phyloP scores from a whole-genome alignment of 2,329 filamentous ascomycete species.

The Calonectria pseudoturangicola region DNA sequence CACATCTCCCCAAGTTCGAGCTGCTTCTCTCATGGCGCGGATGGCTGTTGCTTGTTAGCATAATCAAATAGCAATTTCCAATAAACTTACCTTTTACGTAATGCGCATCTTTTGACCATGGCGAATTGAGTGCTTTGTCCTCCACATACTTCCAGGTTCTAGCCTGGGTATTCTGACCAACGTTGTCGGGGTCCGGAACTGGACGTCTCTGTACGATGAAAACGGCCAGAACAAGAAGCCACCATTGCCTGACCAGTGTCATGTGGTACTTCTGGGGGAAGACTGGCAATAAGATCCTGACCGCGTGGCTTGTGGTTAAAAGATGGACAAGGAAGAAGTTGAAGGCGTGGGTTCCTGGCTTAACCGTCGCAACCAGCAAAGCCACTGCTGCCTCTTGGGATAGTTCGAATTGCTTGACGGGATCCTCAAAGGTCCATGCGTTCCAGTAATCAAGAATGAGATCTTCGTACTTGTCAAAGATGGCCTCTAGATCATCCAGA shows the following conservation, averaged over 20 bases:
- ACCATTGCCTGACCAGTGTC: constrained; percentile 88
- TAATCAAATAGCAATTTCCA: not conserved
- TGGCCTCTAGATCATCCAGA: constrained; percentile 76
- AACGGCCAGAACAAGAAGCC: constrained; percentile 85
- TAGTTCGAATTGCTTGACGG: constrained; percentile 83
- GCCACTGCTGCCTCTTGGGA: constrained; percentile 78
- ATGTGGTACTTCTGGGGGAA: constrained; percentile 84
- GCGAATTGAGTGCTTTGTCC: constrained; percentile 80
- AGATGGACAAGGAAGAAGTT: constrained; percentile 90
- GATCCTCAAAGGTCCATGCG: constrained; percentile 84
- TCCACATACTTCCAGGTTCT: constrained; percentile 87
- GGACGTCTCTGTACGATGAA: constrained; percentile 87
- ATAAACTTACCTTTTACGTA: constrained; percentile 83
- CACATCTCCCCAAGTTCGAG: constrained; percentile 83
- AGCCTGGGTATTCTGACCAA: constrained; percentile 75
- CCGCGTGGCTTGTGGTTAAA: constrained; percentile 89
- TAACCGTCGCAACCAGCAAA: constrained; percentile 77
- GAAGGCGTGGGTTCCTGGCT: constrained; percentile 77
- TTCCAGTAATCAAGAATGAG: constrained; percentile 93
- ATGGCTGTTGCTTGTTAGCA: constrained; percentile 69
- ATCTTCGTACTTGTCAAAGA: constrained; percentile 82
- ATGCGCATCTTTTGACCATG: constrained; percentile 83
- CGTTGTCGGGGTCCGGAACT: constrained; percentile 78
- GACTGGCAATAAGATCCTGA: constrained; percentile 88
- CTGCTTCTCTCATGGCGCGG: constrained; percentile 84